Base-by-base conservation (phyloP, 495 filamentous ascomycete genomes). In the Trichocladium uniseriatum region DNA sequence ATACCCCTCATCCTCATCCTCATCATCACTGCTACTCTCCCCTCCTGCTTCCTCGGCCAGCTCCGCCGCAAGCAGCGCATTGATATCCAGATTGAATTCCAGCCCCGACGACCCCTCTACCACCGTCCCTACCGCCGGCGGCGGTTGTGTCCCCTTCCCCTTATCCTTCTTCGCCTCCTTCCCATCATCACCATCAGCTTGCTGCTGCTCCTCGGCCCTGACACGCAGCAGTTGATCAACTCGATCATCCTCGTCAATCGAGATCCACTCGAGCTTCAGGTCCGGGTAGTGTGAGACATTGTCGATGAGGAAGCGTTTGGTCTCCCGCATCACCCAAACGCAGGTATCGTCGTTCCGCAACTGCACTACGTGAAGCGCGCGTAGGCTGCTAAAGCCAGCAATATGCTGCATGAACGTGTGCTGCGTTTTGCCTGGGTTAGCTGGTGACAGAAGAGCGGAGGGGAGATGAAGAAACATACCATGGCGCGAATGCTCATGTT, bases 391-490 rank as follows among this genome's bases (percentile, higher is more conserved):
- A 4, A 81, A 59, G 4, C 64, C 65, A 3, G 61, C 52, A n/a
- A 79, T 53, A 28, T 69, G 62, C 49, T 79, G 78, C 51, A 79
- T 67, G 18, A 80, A 67, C 8, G 58, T 60, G 52, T 81, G 79
- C 76, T 79, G 38, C 27, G 21, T n/a, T n/a, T n/a, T 2, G 15
- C 4, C 16, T 15, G 14, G 11, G 35, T 31, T 22, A 40, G 37
- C 4, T 7, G 3, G 11, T 20, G 32, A 28, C 6, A 13, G 13
- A 11, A 14, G 9, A 43, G n/a, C 7, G 9, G 41, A 21, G 20
- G 35, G 24, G 21, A 43, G 10, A 18, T 8, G 19, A n/a, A 7
- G n/a, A 28, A 18, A 64, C 77, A 64, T 70, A 82, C 79, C 41
- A 79, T 66, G 22, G 63, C 62, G 14, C 56, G 53, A 39, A 74